phyloP scores from a whole-genome alignment of 495 filamentous ascomycete genomes.

The Usnea hakonensis region DNA sequence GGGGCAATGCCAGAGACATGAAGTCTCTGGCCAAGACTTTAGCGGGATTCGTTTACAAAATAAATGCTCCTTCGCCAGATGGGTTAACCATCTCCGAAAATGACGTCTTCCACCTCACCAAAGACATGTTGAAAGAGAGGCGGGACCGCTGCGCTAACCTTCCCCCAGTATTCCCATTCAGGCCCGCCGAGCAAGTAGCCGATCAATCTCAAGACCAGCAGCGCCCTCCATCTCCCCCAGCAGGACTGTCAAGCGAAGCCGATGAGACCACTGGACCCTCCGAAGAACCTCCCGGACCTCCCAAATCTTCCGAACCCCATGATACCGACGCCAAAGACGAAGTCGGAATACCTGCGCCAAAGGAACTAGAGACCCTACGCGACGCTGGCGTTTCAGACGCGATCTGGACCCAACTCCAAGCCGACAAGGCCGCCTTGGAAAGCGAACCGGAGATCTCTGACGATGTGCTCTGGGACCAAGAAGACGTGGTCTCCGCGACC shows the following conservation, averaged over 20 bases:
- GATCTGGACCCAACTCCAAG: slow-evolving; percentile 53
- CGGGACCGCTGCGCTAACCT: not conserved
- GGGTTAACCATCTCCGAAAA: not conserved
- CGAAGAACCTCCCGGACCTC: not conserved
- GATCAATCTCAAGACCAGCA: no score
- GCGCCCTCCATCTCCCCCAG: no score
- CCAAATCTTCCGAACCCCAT: not conserved
- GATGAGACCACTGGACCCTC: no score
- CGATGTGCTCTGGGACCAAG: not conserved
- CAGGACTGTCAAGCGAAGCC: no score
- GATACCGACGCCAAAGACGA: not conserved
- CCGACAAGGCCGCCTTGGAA: slow-evolving; percentile 36
- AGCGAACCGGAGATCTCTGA: not conserved
- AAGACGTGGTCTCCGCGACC: not conserved
- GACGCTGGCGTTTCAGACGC: slow-evolving; percentile 53
- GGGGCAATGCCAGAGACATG: slow-evolving; percentile 64
- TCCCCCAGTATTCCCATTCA: not conserved
- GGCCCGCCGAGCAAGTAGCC: no score
- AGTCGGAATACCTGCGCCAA: not conserved
- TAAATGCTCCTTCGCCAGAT: not conserved
- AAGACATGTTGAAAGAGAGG: not conserved
- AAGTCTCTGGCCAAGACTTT: slow-evolving; percentile 43
- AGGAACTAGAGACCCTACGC: slow-evolving; percentile 20
- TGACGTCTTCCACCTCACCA: not conserved
- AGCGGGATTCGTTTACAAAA: not conserved